phyloP scores from a whole-genome alignment of 345 rosid genomes.

The Eucalyptus sp. region DNA sequence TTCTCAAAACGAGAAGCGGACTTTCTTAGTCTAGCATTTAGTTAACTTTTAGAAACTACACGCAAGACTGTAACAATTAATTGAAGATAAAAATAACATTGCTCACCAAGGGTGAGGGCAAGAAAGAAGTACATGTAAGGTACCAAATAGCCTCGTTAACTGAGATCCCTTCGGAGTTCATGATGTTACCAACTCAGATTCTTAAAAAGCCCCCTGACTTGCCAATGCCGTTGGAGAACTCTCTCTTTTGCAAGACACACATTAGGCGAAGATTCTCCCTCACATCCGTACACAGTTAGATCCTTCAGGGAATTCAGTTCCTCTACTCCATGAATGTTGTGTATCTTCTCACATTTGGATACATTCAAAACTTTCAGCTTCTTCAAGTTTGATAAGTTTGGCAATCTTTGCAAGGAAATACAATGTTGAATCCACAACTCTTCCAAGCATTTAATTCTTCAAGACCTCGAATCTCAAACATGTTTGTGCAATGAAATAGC shows the following conservation, averaged over 20 bases:
- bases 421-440: background rate
- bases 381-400: background rate
- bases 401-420: background rate
- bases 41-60: background rate
- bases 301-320: background rate
- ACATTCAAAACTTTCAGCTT: background rate
- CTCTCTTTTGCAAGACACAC: background rate
- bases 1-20: background rate
- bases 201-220: background rate
- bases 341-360: background rate
- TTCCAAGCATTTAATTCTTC: background rate
- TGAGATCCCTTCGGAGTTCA: background rate
- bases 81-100: background rate
- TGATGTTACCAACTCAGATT: background rate
- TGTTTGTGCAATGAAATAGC: background rate
- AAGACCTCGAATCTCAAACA: background rate
- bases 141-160: background rate
- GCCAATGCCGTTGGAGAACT: background rate
- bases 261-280: background rate
- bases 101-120: background rate
- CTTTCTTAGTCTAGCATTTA: background rate
- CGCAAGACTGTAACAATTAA: background rate
- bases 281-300: background rate
- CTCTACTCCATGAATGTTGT: background rate
- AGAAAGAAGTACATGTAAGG: background rate